Evolutionary conservation across 75 land plant genomes (phyloP).

Genomic region (Pseudotsuga menziesii): DNA sequence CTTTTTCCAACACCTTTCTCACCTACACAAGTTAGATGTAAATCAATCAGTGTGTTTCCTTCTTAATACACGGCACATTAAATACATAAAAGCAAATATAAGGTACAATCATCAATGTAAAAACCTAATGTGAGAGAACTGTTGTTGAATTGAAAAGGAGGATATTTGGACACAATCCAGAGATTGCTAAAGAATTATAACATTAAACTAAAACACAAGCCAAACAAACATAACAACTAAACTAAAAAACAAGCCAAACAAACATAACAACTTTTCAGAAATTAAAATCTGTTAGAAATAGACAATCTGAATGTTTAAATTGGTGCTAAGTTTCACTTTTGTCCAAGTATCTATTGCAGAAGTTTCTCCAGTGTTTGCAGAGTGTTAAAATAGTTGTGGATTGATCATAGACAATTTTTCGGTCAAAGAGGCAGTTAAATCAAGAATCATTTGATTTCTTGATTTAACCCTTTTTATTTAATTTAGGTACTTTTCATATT

Average conservation of each 20-base stretch:
- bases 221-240: not conserved
- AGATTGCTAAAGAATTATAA: too few species aligned
- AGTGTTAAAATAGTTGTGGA: too few species aligned
- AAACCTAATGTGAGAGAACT: not conserved
- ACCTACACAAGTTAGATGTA: constrained; percentile 31
- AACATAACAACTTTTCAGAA: not conserved
- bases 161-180: too few species aligned
- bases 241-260: not conserved
- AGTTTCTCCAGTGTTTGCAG: too few species aligned
- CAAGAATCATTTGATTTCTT: too few species aligned
- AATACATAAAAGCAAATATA: not conserved
- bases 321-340: too few species aligned
- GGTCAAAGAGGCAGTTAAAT: too few species aligned
- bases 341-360: too few species aligned
- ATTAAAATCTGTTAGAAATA: not conserved
- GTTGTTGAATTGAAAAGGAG: not conserved
- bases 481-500: too few species aligned
- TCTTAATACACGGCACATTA: not conserved
- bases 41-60: not conserved
- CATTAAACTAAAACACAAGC: not conserved
- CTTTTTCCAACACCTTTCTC: constrained; percentile 83
- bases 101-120: not conserved
- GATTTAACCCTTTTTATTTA: too few species aligned
- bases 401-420: too few species aligned
- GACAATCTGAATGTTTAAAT: too few species aligned